These are phyloP conservation scores for Thraustotheca clavata DNA, from an alignment of 352 stramenopile species.

Conservation along the genomic window DNA sequence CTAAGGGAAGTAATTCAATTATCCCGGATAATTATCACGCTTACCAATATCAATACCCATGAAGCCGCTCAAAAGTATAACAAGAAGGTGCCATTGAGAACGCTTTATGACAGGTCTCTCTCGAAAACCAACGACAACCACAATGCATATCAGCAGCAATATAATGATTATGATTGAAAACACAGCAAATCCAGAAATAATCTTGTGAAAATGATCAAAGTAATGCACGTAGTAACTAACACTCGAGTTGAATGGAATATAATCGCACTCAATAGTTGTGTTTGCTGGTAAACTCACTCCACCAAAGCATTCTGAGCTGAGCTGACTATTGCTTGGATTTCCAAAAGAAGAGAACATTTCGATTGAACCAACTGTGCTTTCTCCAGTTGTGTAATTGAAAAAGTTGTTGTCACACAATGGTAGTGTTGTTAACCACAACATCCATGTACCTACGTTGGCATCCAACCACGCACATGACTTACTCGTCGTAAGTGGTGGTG, in stretches of 20 bases:
- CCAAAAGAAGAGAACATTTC: conserved; percentile 34
- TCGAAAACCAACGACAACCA: conserved; percentile 32
- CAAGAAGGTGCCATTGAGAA: conserved; percentile 55
- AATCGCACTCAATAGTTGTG: conserved; percentile 3
- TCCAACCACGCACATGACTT: conserved; percentile 40
- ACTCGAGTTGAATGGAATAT: background rate
- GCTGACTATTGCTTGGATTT: conserved; percentile 10
- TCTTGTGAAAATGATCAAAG: background rate
- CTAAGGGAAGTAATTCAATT: background rate
- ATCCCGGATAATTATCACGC: background rate
- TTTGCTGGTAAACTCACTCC: conserved; percentile 9
- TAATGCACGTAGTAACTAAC: background rate
- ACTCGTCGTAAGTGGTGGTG: conserved; percentile 28
- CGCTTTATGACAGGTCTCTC: conserved; percentile 47
- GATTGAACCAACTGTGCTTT: conserved; percentile 27
- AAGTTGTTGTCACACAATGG: conserved; percentile 34
- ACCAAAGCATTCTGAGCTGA: conserved; percentile 28
- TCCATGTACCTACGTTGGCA: conserved; percentile 25
- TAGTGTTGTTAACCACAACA: conserved; percentile 28
- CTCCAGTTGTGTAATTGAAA: conserved; percentile 33
- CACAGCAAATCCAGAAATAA: background rate
- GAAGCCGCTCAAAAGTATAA: conserved; percentile 34
- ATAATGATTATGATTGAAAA: conserved; percentile 15
- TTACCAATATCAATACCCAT: conserved; percentile 26
- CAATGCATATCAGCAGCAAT: conserved; percentile 21